Percentiles rank a stretch among this genome's conserved stretches.
Evolutionary conservation across 192 early-diverging fungal genomes (phyloP).

Genomic region (Spinellus fusiger): DNA sequence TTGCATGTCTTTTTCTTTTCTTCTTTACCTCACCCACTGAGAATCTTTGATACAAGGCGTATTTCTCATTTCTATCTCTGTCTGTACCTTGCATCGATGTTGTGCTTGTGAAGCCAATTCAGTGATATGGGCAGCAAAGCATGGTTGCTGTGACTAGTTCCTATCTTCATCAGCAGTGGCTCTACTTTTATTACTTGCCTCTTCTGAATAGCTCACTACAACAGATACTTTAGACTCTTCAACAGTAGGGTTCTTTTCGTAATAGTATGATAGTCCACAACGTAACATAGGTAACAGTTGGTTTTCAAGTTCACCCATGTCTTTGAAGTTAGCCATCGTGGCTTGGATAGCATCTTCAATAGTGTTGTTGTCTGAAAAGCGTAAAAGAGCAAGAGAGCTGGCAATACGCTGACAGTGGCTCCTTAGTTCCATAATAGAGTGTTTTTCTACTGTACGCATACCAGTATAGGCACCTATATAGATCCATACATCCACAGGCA

Average conservation of each 20-base stretch:
- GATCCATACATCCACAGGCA: neutral
- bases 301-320: constrained; percentile 19
- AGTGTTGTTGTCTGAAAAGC: constrained; percentile 23
- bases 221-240: constrained; percentile 53
- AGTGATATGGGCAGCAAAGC: constrained; percentile 31
- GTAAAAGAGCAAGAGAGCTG: constrained; percentile 44
- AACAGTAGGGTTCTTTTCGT: constrained; percentile 12
- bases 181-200: constrained; percentile 32
- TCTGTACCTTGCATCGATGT: constrained; percentile 32
- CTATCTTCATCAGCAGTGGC: neutral
- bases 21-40: constrained; percentile 55
- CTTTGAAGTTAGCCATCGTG: constrained; percentile 31
- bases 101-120: constrained; percentile 14
- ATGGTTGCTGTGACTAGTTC: constrained; percentile 22
- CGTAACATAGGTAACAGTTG: constrained; percentile 33
- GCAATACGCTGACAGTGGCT: constrained; percentile 44
- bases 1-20: too few species aligned
- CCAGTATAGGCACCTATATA: constrained; percentile 55
- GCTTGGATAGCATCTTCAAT: constrained; percentile 16
- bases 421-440: constrained; percentile 50
- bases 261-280: constrained; percentile 42
- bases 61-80: constrained; percentile 48
- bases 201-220: constrained; percentile 45
- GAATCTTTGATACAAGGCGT: constrained; percentile 62
- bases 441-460: constrained; percentile 48